These are phyloP conservation scores for Solanum ossicruentum DNA, from an alignment of 257 asterid species.

Conservation along the genomic window DNA sequence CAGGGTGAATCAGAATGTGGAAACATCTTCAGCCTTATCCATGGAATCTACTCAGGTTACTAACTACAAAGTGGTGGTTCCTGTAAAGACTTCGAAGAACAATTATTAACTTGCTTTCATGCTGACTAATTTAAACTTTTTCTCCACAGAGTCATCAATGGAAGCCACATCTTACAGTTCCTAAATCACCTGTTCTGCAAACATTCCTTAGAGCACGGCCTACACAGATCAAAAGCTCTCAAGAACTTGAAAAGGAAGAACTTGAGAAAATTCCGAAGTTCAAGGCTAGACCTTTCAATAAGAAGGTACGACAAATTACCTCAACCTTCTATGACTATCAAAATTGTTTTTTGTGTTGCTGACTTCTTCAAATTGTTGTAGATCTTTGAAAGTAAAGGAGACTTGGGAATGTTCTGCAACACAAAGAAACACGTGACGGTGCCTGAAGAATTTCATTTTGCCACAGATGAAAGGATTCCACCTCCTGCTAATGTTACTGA, in stretches of 20 bases:
- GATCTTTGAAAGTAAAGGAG: slow-evolving; percentile 96
- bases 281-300: slow-evolving; percentile 86
- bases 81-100: background rate
- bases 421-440: slow-evolving; percentile 64
- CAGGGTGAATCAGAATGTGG: slow-evolving; percentile 64
- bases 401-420: slow-evolving; percentile 63
- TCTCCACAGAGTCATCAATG: slow-evolving; percentile 51
- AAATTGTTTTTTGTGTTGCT: background rate
- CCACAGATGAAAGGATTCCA: slow-evolving; percentile 77
- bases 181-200: slow-evolving; percentile 76
- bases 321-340: background rate
- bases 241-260: slow-evolving; percentile 62
- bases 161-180: slow-evolving; percentile 70
- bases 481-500: slow-evolving; percentile 55
- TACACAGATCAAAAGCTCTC: slow-evolving; percentile 50
- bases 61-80: background rate
- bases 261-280: slow-evolving; percentile 65
- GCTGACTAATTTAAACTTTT: background rate
- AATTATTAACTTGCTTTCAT: background rate
- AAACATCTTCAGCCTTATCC: slow-evolving; percentile 55
- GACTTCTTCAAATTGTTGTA: slow-evolving; percentile 2
- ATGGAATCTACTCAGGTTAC: slow-evolving; percentile 42
- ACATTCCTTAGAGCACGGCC: slow-evolving; percentile 83
- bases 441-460: slow-evolving; percentile 85
- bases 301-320: slow-evolving; percentile 36